phyloP scores from a whole-genome alignment of 805 yeast genomes.

The Spencermartinsiella europaea region DNA sequence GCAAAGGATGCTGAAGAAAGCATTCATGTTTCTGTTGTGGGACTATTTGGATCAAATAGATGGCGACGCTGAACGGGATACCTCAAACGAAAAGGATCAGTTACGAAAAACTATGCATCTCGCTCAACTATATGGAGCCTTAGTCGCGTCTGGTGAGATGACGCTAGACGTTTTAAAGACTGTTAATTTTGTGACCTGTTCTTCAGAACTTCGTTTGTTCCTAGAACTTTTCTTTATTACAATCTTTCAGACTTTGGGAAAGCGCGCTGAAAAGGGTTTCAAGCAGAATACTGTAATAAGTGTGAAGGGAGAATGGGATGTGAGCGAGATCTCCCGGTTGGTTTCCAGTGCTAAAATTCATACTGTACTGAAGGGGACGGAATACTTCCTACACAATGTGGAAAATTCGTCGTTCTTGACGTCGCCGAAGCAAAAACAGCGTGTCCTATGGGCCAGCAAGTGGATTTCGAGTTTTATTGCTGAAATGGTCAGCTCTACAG shows the following conservation, averaged over 20 bases:
- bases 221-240: conserved; percentile 69
- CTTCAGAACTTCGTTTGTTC: conserved; percentile 58
- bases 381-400: conserved; percentile 43
- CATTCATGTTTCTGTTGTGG: conserved; percentile 89
- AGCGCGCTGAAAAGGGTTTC: conserved; percentile 33
- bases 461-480: neutral
- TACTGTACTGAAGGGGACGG: conserved; percentile 58
- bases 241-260: conserved; percentile 55
- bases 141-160: conserved; percentile 69
- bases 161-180: conserved; percentile 69
- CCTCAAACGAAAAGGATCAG: conserved; percentile 31
- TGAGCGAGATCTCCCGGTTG: conserved; percentile 43
- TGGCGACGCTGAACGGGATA: conserved; percentile 37
- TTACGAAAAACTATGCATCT: conserved; percentile 59
- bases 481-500: neutral
- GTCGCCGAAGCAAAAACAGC: conserved; percentile 48
- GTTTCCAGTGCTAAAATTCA: conserved; percentile 55
- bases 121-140: conserved; percentile 74
- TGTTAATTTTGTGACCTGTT: conserved; percentile 65
- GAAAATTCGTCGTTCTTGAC: conserved; percentile 40
- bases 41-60: conserved; percentile 73
- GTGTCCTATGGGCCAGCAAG: conserved; percentile 59
- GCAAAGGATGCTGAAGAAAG: conserved; percentile 63
- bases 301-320: conserved; percentile 5
- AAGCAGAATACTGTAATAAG: conserved; percentile 3